Base-by-base conservation (phyloP, 495 filamentous ascomycete genomes). In the Talaromyces thailandensis region DNA sequence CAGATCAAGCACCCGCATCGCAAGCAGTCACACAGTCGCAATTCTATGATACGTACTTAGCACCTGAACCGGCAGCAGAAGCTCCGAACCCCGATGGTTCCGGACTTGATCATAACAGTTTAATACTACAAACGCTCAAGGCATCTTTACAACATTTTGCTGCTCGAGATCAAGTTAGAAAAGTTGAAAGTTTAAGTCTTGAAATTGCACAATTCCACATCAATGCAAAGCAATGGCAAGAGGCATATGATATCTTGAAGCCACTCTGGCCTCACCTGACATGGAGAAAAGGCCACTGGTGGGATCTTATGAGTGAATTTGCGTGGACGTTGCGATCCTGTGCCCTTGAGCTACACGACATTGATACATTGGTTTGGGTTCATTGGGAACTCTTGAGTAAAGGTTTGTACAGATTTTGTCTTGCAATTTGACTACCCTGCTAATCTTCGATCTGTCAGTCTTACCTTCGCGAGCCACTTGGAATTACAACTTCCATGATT, bases 31-130 rank as follows among this genome's bases (percentile, higher is more conserved):
- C 77, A 65, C 84, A 88, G 57, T 82, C 84, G 12, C 86, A 86
- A 63, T 78, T 82, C 1, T 93, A 95, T 69, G 93, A 97, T 69
- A 88, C 85, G 9, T 97, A 96, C 71, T 84, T 97, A 67, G 92
- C 87, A 26, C 88, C 87, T 0, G 83, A 88, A 29, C 88, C 92
- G 1, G 81, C 91, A 63, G 72, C 87, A 57, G 93, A 96, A 70
- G 83, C 74, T 56, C 83, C 88, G 7, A 67, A 86, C 18, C 64
- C 77, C 29, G 81, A 78, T n/a, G 48, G 65, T 8, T 67, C 65
- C 21, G 85, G 83, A 2, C 81, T 86, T 63, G 78, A 91, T 65
- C 89, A 94, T 70, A 82, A 82, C 23, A 64, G 69, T 28, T 64
- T 90, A 40, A 88, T 92, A 23, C 66, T 87, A 8, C 75, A 79